These are phyloP conservation scores for Croton setiger DNA, from an alignment of 441 rosid species.

Conservation along the genomic window DNA sequence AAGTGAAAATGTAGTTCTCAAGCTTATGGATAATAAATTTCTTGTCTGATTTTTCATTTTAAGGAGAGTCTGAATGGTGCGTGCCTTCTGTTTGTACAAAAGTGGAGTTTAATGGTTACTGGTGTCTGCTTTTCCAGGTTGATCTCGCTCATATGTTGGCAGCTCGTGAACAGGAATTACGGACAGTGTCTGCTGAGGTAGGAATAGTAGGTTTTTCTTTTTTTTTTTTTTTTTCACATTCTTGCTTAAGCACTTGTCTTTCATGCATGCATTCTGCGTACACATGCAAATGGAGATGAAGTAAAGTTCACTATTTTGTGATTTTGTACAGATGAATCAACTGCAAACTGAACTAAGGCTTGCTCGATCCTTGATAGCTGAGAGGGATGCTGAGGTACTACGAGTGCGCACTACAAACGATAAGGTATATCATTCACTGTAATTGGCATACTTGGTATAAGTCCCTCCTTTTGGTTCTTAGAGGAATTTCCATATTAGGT, in stretches of 20 bases:
- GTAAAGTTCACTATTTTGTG: background rate
- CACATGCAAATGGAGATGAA: background rate
- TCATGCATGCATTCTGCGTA: background rate
- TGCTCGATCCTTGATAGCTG: constrained; percentile 85
- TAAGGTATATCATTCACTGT: constrained; percentile 45
- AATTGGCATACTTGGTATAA: background rate
- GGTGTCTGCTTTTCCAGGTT: constrained; percentile 47
- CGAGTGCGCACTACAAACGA: constrained; percentile 68
- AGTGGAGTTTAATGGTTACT: constrained; percentile 16
- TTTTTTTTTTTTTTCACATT: background rate
- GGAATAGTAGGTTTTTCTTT: too few species aligned
- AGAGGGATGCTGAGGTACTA: constrained; percentile 86
- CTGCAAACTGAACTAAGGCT: constrained; percentile 87
- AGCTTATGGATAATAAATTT: background rate
- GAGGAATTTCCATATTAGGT: background rate
- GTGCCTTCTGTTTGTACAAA: background rate
- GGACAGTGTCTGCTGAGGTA: constrained; percentile 97
- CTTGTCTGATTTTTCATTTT: background rate
- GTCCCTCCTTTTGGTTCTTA: background rate
- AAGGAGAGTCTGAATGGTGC: background rate
- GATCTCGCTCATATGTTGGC: constrained; percentile 96
- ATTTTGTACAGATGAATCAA: constrained; percentile 70
- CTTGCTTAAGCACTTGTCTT: background rate
- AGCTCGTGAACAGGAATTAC: constrained; percentile 91
- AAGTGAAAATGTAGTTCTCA: background rate